A percentile compares a stretch with the other conserved stretches of the same genome.
These are phyloP conservation scores for Xerocomellus chrysenteron DNA, from an alignment of 768 basidiomycete genomes.

Conservation along the genomic window DNA sequence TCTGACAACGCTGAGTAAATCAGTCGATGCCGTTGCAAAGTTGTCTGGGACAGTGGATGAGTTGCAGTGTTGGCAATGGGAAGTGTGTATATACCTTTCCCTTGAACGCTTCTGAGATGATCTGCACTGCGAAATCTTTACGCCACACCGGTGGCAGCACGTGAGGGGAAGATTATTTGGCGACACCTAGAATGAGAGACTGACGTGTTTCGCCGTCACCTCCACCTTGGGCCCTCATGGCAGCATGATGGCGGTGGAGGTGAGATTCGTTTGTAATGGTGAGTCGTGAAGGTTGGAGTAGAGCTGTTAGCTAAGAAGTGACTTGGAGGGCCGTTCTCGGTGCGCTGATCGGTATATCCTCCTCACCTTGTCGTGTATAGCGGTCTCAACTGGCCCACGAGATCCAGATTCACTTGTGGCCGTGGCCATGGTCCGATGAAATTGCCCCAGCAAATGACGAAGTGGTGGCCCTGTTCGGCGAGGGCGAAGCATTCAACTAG, in stretches of 20 bases:
- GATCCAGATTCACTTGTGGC: conserved; percentile 24
- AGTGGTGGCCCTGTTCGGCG: conserved; percentile 19
- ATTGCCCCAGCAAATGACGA: conserved; percentile 20
- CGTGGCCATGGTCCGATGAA: conserved; percentile 31
- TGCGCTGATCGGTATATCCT: conserved; percentile 21
- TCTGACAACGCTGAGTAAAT: conserved; percentile 70
- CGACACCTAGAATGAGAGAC: conserved; percentile 32
- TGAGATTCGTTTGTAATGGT: conserved; percentile 78
- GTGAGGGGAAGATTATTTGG: conserved; percentile 20
- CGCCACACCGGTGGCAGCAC: conserved; percentile 17
- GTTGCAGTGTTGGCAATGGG: conserved; percentile 4
- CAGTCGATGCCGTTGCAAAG: conserved; percentile 80
- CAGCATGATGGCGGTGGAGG: conserved; percentile 80
- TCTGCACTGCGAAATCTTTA: conserved; percentile 73
- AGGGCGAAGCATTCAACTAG: conserved; percentile 27
- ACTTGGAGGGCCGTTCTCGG: conserved; percentile 21
- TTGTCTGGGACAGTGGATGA: conserved; percentile 44
- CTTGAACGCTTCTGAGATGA: conserved; percentile 70
- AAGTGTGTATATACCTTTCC: conserved; percentile 56
- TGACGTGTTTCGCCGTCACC: conserved; percentile 80
- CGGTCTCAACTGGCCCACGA: conserved; percentile 52
- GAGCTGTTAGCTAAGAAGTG: conserved; percentile 52
- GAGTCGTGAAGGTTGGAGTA: conserved; percentile 62
- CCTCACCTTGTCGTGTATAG: conserved; percentile 60
- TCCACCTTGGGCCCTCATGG: conserved; percentile 71